Percentiles rank a stretch among this genome's conserved stretches.
Evolutionary conservation across 2,329 filamentous ascomycete species (phyloP).

Genomic region (Ustilaginoidea virens): DNA sequence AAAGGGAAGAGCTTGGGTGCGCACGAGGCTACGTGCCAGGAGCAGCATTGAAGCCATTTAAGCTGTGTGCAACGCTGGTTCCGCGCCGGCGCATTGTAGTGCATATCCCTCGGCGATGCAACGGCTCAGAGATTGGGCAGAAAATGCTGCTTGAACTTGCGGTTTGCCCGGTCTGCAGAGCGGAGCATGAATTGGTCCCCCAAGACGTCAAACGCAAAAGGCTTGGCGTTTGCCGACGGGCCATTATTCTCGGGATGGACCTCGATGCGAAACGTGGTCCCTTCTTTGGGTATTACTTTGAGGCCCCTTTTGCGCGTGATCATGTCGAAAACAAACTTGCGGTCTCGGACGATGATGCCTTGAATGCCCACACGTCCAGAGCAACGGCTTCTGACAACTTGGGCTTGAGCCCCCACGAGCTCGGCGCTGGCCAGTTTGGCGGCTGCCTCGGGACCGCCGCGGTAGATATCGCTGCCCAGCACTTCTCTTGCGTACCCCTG

Average conservation of each 20-base stretch:
- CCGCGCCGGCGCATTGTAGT: too few relatives aligned
- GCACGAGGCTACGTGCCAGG: too few relatives aligned
- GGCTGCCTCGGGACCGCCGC: slow-evolving; percentile 42
- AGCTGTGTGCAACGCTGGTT: too few relatives aligned
- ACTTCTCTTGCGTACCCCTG: slow-evolving; percentile 71
- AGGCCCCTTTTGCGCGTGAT: slow-evolving; percentile 55
- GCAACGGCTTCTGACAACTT: slow-evolving; percentile 72
- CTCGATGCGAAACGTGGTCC: slow-evolving; percentile 67
- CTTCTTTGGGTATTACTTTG: slow-evolving; percentile 79
- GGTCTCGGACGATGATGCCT: slow-evolving; percentile 82
- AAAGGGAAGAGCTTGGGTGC: too few relatives aligned
- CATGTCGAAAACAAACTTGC: slow-evolving; percentile 73
- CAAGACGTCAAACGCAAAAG: slow-evolving; percentile 66
- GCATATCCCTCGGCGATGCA: too few relatives aligned
- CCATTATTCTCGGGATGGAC: slow-evolving; percentile 30
- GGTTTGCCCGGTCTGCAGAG: slow-evolving; percentile 71
- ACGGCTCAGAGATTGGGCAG: slow-evolving; percentile 22
- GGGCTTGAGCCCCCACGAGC: slow-evolving; percentile 72
- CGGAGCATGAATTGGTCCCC: slow-evolving; percentile 77
- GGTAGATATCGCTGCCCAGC: slow-evolving; percentile 44
- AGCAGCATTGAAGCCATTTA: too few relatives aligned
- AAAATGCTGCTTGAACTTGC: slow-evolving; percentile 82
- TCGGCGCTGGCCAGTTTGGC: slow-evolving; percentile 75
- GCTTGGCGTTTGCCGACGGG: slow-evolving; percentile 7
- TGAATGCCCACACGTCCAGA: slow-evolving; percentile 65